Evolutionary conservation across 1,284 basidiomycete genomes (phyloP).

Genomic region (Sporisorium sorghi): DNA sequence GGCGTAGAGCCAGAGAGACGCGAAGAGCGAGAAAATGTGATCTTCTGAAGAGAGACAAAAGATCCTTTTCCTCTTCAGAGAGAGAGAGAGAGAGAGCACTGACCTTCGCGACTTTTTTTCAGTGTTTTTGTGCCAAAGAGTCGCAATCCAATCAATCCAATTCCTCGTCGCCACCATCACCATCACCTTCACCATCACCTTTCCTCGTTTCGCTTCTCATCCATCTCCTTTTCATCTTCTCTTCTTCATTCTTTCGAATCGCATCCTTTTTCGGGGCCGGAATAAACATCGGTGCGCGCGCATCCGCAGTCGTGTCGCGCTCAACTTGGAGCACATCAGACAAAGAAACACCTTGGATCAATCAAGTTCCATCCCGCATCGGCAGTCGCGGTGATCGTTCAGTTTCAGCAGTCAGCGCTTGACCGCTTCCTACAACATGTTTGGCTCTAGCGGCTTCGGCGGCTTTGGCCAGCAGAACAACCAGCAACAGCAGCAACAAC

Average conservation of each 20-base stretch:
- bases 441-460: conserved; percentile 57
- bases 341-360: background rate
- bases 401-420: background rate
- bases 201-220: background rate
- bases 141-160: background rate
- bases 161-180: conserved; percentile 10
- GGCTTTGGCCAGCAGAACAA: conserved; percentile 65
- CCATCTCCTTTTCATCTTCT: background rate
- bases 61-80: background rate
- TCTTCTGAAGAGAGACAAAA: conserved; percentile 9
- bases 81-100: conserved; percentile 9
- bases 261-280: background rate
- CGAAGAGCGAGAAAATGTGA: conserved; percentile 7
- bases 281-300: background rate
- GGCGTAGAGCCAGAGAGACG: background rate
- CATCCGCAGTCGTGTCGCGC: background rate
- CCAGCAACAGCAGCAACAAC: conserved; percentile 61
- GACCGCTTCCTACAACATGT: conserved; percentile 37
- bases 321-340: background rate
- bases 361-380: background rate
- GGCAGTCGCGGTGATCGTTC: background rate
- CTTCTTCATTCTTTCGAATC: background rate
- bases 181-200: conserved; percentile 2
- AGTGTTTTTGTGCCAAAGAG: conserved; percentile 3
- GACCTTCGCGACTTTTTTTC: conserved; percentile 15